phyloP scores from a whole-genome alignment of 2,329 filamentous ascomycete species.

The Ambrosiella cleistominuta region DNA sequence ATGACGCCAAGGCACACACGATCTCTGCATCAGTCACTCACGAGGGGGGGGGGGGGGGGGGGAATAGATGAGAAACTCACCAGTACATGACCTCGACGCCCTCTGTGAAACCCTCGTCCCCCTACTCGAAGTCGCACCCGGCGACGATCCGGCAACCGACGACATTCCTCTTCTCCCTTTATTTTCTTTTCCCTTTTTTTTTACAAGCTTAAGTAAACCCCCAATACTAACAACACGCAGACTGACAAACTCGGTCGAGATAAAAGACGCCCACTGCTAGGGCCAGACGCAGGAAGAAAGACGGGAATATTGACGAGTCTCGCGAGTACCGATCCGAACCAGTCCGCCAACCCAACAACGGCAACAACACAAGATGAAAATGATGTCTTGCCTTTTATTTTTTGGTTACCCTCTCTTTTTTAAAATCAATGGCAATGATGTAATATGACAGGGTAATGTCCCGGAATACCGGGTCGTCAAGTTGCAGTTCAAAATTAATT shows the following conservation, averaged over 20 bases:
- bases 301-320: too few relatives aligned
- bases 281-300: too few relatives aligned
- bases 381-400: too few relatives aligned
- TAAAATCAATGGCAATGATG: too few relatives aligned
- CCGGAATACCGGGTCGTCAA: neutral
- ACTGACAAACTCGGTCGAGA: too few relatives aligned
- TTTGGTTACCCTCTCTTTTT: too few relatives aligned
- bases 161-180: neutral
- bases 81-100: slow-evolving; percentile 11
- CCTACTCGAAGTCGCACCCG: neutral
- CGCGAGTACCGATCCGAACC: too few relatives aligned
- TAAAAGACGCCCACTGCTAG: too few relatives aligned
- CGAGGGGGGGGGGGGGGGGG: too few relatives aligned
- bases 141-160: slow-evolving; percentile 4
- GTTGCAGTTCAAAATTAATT: neutral
- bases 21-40: too few relatives aligned
- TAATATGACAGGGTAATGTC: neutral
- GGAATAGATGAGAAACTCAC: neutral
- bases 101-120: slow-evolving; percentile 10
- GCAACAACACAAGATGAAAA: too few relatives aligned
- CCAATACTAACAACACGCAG: neutral
- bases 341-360: too few relatives aligned
- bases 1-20: neutral
- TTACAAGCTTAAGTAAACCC: neutral
- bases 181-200: neutral